phyloP scores from a whole-genome alignment of 331 rosid species.

The Malus hybrid region DNA sequence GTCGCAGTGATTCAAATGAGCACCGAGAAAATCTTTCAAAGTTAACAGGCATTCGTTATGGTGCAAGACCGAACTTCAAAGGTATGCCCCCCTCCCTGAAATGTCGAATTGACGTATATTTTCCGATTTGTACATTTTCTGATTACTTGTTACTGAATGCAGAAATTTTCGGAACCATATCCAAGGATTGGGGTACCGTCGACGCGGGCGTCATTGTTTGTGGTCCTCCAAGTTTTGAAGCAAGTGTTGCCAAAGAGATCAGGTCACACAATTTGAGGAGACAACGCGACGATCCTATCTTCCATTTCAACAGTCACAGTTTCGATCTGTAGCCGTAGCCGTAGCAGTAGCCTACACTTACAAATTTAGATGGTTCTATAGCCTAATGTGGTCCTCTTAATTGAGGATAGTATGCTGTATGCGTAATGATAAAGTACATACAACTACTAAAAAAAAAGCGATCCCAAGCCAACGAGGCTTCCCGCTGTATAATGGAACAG shows the following conservation, averaged over 20 bases:
- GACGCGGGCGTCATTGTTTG: constrained; percentile 69
- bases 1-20: constrained; percentile 19
- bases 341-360: too few relatives aligned
- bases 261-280: constrained; percentile 47
- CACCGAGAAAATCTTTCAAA: constrained; percentile 16
- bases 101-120: background rate
- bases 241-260: constrained; percentile 67
- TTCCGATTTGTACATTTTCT: background rate
- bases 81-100: constrained; percentile 35
- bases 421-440: too few relatives aligned
- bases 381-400: too few relatives aligned
- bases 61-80: constrained; percentile 71
- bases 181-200: constrained; percentile 52
- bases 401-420: too few relatives aligned
- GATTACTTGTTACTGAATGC: constrained; percentile 16
- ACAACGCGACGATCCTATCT: constrained; percentile 43
- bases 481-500: too few relatives aligned
- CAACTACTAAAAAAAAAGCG: too few relatives aligned
- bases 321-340: constrained; percentile 51
- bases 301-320: constrained; percentile 79
- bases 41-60: constrained; percentile 39
- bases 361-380: too few relatives aligned
- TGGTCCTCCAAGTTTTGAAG: constrained; percentile 63
- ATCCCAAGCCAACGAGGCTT: too few relatives aligned
- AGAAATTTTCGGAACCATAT: constrained; percentile 47